Conservation (phyloP, 371 early-diverging fungal species). For the Zychaea mexicana region DNA sequence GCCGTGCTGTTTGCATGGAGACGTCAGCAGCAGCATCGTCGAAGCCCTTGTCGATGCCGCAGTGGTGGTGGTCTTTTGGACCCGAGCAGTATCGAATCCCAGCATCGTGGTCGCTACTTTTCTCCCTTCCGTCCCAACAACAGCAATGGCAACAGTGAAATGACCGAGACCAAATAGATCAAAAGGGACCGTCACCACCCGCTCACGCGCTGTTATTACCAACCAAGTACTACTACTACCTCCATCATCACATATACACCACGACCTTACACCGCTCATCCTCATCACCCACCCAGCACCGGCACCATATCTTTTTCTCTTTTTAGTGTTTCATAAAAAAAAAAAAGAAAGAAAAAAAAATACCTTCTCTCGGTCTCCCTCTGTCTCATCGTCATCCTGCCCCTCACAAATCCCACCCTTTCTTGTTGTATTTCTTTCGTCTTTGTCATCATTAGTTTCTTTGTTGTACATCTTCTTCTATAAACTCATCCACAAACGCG, state of each 20-base stretch:
- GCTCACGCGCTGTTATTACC: too few species aligned
- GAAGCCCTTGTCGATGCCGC: not conserved
- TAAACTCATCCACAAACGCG: too few species aligned
- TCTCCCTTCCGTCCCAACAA: not conserved
- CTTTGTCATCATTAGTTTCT: not conserved
- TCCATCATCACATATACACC: too few species aligned
- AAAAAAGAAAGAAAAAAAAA: not conserved
- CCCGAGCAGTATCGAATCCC: not conserved
- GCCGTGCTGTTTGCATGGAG: not conserved
- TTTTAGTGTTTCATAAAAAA: not conserved
- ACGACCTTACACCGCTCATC: too few species aligned
- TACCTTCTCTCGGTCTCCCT: not conserved
- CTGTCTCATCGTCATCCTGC: not conserved
- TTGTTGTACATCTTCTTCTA: conserved; percentile 4
- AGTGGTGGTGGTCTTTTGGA: conserved; percentile 2
- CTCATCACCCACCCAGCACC: too few species aligned
- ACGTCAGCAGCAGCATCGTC: not conserved
- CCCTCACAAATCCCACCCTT: not conserved
- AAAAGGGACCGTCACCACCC: not conserved
- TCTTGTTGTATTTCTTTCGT: not conserved
- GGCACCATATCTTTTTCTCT: not conserved
- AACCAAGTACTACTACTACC: too few species aligned
- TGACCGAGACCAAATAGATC: not conserved
- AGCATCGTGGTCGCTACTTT: not conserved
- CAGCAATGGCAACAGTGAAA: not conserved